Base-by-base conservation (phyloP, 306 rosid genomes). In the Cotoneaster glaucophyllus region DNA sequence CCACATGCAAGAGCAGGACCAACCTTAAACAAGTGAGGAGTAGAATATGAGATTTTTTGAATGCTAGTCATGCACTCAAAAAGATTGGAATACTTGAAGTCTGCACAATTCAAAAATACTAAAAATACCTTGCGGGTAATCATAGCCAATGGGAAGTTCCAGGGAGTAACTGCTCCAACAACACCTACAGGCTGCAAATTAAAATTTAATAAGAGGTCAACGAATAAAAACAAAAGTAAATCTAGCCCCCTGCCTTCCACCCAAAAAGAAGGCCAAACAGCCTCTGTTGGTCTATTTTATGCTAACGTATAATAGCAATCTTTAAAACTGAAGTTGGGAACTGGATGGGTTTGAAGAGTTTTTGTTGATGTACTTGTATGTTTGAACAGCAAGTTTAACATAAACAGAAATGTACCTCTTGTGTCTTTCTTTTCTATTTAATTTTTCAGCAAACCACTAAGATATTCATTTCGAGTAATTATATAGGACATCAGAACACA, bases 1-100 rank as follows among this genome's bases (percentile, higher is more conserved):
- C 99, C 99, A 84, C 97, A 85, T 57, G 97, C 99, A 83, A 95
- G 97, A 80, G 99, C 98, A 71, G 99, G 98, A 76, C 98, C 99
- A 85, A 95, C 98, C 99, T 92, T 82, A 81, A 56, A 69, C 43
- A 78, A 78, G 78, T 57, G 44, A 62, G 65, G 57, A 66, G 80
- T 58, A 79, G 65, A 83, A 75, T 64, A 50, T 10, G 70, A 54
- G 44, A 70, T 67, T 56, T 63, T 44, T 39, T 70, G 50, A 64
- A 70, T 58, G 34, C 68, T 54, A 75, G 43, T 19, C 59, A 32
- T 71, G 44, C 61, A 43, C 21, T 17, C 34, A 74, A 43, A 74
- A 64, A 63, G 61, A 73, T 63, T 53, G 50, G 66, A 61, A 22
- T 56, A 63, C 53, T 75, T 28, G 54, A 19, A 70, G 12, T 73